These are phyloP conservation scores for Obba rivulosa DNA, from an alignment of 768 basidiomycete species.

Conservation along the genomic window DNA sequence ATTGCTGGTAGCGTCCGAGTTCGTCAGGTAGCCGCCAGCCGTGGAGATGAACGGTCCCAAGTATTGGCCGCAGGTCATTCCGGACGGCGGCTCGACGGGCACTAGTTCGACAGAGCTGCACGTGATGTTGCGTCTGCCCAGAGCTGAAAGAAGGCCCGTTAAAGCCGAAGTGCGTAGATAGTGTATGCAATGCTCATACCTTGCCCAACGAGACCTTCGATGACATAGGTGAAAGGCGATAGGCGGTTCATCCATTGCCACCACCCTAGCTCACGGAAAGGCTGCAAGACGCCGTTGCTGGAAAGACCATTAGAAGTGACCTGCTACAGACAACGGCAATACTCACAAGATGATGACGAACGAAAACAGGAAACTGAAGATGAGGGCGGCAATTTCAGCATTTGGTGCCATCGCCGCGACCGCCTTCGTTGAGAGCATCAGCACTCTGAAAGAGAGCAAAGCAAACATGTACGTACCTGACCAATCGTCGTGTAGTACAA, in stretches of 20 bases:
- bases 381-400: conserved; percentile 33
- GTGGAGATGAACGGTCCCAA: conserved; percentile 34
- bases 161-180: not conserved
- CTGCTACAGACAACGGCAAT: not conserved
- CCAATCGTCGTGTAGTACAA: conserved; percentile 40
- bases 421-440: conserved; percentile 21
- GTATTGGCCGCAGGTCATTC: conserved; percentile 44
- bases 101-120: conserved; percentile 65
- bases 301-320: not conserved
- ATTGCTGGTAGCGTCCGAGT: conserved; percentile 29
- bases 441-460: not conserved
- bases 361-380: conserved; percentile 34
- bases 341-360: conserved; percentile 40
- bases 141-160: conserved; percentile 30
- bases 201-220: conserved; percentile 36
- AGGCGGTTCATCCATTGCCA: conserved; percentile 39
- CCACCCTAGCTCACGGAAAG: conserved; percentile 36
- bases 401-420: conserved; percentile 38
- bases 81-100: conserved; percentile 40
- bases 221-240: conserved; percentile 32
- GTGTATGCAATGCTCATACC: conserved; percentile 29
- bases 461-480: conserved; percentile 8
- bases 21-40: conserved; percentile 44
- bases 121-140: conserved; percentile 42
- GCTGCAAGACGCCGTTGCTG: conserved; percentile 46